phyloP scores from a whole-genome alignment of 371 early-diverging fungal species.

The Phascolomyces articulosus region DNA sequence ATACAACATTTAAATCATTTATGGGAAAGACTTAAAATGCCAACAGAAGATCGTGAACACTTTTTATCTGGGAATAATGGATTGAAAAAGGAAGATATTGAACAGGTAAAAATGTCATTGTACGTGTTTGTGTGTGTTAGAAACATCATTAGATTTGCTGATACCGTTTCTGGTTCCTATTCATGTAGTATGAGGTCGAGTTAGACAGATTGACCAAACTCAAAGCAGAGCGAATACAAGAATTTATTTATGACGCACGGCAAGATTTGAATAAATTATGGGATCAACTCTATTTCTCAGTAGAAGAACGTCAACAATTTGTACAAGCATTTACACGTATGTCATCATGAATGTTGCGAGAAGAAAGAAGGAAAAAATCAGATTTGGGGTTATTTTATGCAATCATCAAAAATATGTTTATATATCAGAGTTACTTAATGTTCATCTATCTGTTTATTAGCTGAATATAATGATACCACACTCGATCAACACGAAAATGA shows the following conservation, averaged over 20 bases:
- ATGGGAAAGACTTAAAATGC: constrained; percentile 40
- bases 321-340: constrained; percentile 31
- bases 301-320: constrained; percentile 32
- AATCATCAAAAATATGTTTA: too few relatives aligned
- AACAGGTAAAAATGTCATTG: constrained; percentile 18
- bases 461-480: constrained; percentile 21
- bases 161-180: neutral
- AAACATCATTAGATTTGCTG: too few relatives aligned
- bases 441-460: too few relatives aligned
- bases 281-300: constrained; percentile 45
- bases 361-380: too few relatives aligned
- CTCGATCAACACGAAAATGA: constrained; percentile 43
- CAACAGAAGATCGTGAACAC: constrained; percentile 20
- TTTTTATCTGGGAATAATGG: constrained; percentile 34
- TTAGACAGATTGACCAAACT: constrained; percentile 23
- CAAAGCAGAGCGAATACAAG: constrained; percentile 43
- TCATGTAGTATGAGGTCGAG: constrained; percentile 26
- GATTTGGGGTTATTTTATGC: too few relatives aligned
- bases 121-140: neutral
- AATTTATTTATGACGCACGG: constrained; percentile 39
- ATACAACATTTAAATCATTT: constrained; percentile 29
- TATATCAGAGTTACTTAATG: too few relatives aligned
- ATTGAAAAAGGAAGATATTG: constrained; percentile 26
- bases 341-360: neutral
- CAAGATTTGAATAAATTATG: constrained; percentile 37